Evolutionary conservation across 257 asterid species (phyloP).

Genomic region (Echites panduratus): DNA sequence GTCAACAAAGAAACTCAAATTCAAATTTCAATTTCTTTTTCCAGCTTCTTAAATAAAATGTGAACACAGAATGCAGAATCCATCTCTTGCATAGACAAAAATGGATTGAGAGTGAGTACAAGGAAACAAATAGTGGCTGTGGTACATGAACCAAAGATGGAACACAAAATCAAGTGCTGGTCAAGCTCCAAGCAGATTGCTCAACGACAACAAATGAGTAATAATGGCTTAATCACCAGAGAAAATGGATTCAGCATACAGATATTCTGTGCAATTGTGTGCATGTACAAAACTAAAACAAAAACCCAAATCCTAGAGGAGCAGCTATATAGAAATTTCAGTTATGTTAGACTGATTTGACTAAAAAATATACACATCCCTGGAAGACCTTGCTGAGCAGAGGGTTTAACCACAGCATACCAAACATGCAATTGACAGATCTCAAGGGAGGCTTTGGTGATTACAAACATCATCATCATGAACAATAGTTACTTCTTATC

Average conservation of each 20-base stretch:
- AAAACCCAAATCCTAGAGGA: neutral
- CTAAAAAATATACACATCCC: slow-evolving; percentile 3
- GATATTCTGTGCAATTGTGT: neutral
- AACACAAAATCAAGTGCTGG: neutral
- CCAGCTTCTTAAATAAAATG: too few relatives aligned
- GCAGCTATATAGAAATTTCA: neutral
- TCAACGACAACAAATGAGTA: neutral
- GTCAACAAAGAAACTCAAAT: too few relatives aligned
- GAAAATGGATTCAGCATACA: neutral
- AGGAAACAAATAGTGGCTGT: too few relatives aligned
- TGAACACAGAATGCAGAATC: too few relatives aligned
- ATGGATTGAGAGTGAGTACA: too few relatives aligned
- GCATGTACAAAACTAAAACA: neutral
- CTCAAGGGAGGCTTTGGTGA: neutral
- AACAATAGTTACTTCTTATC: neutral
- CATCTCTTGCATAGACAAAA: too few relatives aligned
- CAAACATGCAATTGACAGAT: neutral
- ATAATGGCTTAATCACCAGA: neutral
- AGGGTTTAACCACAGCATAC: neutral
- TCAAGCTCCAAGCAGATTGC: neutral
- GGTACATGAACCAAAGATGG: too few relatives aligned
- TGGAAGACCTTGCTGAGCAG: neutral
- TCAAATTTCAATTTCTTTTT: too few relatives aligned
- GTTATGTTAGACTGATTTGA: slow-evolving; percentile 4
- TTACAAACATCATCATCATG: neutral